Evolutionary conservation across 78 protist genomes (phyloP).

Genomic region (Dictyostelium intermedium): DNA sequence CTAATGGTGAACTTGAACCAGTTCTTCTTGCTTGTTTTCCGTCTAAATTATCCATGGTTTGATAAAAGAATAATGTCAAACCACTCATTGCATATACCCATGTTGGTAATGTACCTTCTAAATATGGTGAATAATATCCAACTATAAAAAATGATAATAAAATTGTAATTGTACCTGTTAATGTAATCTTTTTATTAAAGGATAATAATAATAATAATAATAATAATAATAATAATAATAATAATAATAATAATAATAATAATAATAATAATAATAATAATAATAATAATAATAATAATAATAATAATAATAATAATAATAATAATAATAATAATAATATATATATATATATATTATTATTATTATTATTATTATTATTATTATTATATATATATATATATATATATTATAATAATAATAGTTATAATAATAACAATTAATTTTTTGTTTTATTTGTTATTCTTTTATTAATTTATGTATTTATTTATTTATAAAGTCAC

Average conservation of each 20-base stretch:
- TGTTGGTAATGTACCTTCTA: slow-evolving; percentile 55
- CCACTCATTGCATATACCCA: slow-evolving; percentile 71
- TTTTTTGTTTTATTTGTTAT: background rate
- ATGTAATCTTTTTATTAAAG: slow-evolving; percentile 32
- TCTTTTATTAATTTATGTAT: background rate
- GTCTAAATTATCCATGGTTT: slow-evolving; percentile 80
- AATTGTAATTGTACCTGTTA: slow-evolving; percentile 66
- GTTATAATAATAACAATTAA: too few relatives aligned
- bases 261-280: too few relatives aligned
- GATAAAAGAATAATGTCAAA: slow-evolving; percentile 76
- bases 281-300: too few relatives aligned
- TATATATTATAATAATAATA: too few relatives aligned
- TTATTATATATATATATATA: too few relatives aligned
- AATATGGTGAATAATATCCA: slow-evolving; percentile 44
- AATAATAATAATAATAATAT: too few relatives aligned
- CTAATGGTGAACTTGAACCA: slow-evolving; percentile 79
- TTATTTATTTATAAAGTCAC: background rate
- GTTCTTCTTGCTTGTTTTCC: slow-evolving; percentile 85
- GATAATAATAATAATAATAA: too few relatives aligned
- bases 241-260: too few relatives aligned
- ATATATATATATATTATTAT: too few relatives aligned
- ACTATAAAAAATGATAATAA: slow-evolving; percentile 39
- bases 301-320: too few relatives aligned
- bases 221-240: too few relatives aligned
- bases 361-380: too few relatives aligned